phyloP scores from a whole-genome alignment of 306 rosid species.

The Canavalia ensiformis region DNA sequence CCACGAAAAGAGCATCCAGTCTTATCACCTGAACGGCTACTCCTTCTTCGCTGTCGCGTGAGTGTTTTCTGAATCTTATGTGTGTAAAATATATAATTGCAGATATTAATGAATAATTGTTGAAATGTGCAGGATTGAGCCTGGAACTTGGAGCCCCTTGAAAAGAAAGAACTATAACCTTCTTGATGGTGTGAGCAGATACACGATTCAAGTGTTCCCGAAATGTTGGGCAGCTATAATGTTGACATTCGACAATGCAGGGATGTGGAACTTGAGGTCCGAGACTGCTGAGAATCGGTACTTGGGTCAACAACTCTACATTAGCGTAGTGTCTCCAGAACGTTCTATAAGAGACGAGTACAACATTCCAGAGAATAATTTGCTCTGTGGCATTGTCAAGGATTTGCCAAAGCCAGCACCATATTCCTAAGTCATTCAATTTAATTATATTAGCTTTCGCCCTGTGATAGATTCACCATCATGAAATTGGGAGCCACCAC shows the following conservation, averaged over 20 bases:
- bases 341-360: conserved; percentile 69
- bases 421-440: not conserved
- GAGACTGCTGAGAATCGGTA: conserved; percentile 64
- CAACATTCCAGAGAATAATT: conserved; percentile 54
- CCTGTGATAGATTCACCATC: too few species aligned
- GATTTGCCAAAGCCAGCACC: conserved; percentile 60
- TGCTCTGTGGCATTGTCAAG: conserved; percentile 63
- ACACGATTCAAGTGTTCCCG: conserved; percentile 50
- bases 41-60: too few species aligned
- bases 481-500: too few species aligned
- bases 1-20: too few species aligned
- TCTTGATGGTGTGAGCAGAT: conserved; percentile 68
- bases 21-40: too few species aligned
- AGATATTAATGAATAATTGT: not conserved
- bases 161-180: conserved; percentile 65
- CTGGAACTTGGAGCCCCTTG: conserved; percentile 74
- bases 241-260: conserved; percentile 63
- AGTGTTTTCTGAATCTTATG: too few species aligned
- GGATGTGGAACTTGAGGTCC: conserved; percentile 73
- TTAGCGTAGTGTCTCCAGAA: conserved; percentile 54
- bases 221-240: conserved; percentile 71
- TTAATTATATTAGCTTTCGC: not conserved
- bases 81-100: not conserved
- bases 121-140: conserved; percentile 56
- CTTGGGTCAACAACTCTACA: conserved; percentile 70